Conservation (phyloP, 768 basidiomycete genomes). For the Podaxis sp. region DNA sequence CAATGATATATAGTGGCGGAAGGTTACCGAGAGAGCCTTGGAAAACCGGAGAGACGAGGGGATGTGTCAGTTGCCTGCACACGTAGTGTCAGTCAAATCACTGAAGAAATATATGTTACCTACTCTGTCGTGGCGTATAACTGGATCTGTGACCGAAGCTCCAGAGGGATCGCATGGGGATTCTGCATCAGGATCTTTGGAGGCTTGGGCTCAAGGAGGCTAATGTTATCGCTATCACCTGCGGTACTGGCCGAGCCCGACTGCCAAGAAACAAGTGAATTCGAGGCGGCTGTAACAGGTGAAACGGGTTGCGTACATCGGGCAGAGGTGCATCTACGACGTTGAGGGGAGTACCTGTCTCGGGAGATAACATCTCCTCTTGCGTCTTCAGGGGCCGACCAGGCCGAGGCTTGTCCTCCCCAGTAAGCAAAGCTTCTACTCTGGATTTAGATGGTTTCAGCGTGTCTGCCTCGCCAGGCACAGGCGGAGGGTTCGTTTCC, state of each 20-base stretch:
- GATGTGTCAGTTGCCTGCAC: slow-evolving; percentile 58
- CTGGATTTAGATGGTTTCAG: slow-evolving; percentile 35
- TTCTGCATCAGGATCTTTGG: slow-evolving; percentile 57
- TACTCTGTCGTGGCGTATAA: slow-evolving; percentile 75
- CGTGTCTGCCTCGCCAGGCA: slow-evolving; percentile 50
- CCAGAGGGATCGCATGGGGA: slow-evolving; percentile 41
- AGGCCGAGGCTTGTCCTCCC: slow-evolving; percentile 16
- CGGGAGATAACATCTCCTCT: slow-evolving; percentile 28
- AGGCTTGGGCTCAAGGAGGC: slow-evolving; percentile 53
- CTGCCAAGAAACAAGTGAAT: not conserved
- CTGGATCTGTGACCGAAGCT: slow-evolving; percentile 68
- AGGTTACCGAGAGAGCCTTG: slow-evolving; percentile 75
- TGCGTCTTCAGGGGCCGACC: slow-evolving; percentile 26
- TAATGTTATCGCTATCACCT: slow-evolving; percentile 9
- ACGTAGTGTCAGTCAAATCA: not conserved
- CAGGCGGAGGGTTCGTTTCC: slow-evolving; percentile 41
- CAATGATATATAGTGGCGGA: slow-evolving; percentile 71
- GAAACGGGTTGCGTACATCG: not conserved
- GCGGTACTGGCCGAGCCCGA: not conserved
- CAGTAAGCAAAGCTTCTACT: slow-evolving; percentile 23
- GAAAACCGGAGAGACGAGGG: slow-evolving; percentile 70
- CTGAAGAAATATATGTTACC: slow-evolving; percentile 21
- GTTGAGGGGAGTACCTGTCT: not conserved
- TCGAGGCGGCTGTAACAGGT: not conserved
- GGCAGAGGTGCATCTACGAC: not conserved